Evolutionary conservation across 2,329 filamentous ascomycete species (phyloP), one percentile per base, ranked within the genome.

Genomic region (Penicillium sp.): DNA sequence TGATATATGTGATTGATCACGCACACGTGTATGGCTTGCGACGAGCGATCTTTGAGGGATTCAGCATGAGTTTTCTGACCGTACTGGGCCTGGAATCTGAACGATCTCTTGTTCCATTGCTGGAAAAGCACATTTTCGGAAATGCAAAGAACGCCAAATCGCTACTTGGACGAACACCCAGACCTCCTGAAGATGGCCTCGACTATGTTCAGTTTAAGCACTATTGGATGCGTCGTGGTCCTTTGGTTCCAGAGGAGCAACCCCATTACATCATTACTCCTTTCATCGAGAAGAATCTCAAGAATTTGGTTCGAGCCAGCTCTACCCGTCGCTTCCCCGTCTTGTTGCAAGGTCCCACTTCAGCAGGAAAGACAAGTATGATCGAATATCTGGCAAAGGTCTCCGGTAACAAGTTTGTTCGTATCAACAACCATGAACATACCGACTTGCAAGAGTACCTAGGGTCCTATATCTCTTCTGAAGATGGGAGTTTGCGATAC

Each of bases 401-500:
- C 58, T 98, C 93, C 33, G 95, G 96, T 3, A 97, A 99, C 75
- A 95, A 91, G 72, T 99, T 98, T 73, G 93, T 99, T 46, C 88
- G 95, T 62, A 99, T 99, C 82, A 99, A 99, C 79, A 99, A 99
- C 69, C 95, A 99, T 77, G 96, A 99, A 73, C 95, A 99, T 72
- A 99, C 95, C 0, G 95, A 99, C 75, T 81, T 99, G 40, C 95
- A 99, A 76, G 96, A 99, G 74, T 99, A 99, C 71, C 81, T 99
- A 6, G 95, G 95, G 19, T 96, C 93, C 0, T 99, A 99, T 68
- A 83, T 97, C 1, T 97, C 95, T 2, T 91, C 89, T 26, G 79
- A 87, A 0, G 90, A 96, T 72, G 96, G 96, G 5, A 91, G 90
- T 62, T 82, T 99, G 45, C 86, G 84, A 11, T 99, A 97, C 70